Percentiles rank a stretch among this genome's conserved stretches.
phyloP scores from a whole-genome alignment of 2,329 filamentous ascomycete species.

The Aureobasidium sp. region DNA sequence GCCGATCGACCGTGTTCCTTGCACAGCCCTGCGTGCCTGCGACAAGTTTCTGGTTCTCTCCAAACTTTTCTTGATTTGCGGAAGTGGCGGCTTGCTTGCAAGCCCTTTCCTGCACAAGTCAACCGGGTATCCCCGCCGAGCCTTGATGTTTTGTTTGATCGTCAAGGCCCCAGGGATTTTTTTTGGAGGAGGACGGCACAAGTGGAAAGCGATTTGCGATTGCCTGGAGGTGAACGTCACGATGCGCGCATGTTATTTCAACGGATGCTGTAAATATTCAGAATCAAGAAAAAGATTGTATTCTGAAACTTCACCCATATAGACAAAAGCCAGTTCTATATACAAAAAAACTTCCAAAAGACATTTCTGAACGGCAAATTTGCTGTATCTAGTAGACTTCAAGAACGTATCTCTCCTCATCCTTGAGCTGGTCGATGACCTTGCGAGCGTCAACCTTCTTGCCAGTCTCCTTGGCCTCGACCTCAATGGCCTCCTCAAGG shows the following conservation, averaged over 20 bases:
- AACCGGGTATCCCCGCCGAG: constrained; percentile 10
- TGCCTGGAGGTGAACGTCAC: neutral
- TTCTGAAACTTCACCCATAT: neutral
- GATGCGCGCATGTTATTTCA: neutral
- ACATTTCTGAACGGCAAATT: neutral
- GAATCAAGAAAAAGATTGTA: neutral
- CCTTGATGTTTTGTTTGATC: constrained; percentile 12
- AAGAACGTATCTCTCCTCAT: constrained; percentile 85
- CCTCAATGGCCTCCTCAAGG: constrained; percentile 81
- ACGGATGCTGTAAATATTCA: neutral
- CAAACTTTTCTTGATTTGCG: neutral
- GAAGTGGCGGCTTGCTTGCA: neutral
- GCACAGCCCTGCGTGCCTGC: constrained; percentile 9
- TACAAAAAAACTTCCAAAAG: neutral
- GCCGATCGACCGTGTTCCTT: constrained; percentile 3
- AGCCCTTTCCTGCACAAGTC: constrained; percentile 3
- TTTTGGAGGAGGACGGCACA: too few species aligned
- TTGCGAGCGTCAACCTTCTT: constrained; percentile 80
- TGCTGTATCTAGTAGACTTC: constrained; percentile 74
- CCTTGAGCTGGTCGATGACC: constrained; percentile 97
- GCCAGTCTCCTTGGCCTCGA: constrained; percentile 60
- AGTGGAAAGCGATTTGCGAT: neutral
- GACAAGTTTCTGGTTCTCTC: neutral
- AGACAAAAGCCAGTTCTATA: neutral
- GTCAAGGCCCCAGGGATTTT: neutral